Base-by-base conservation (phyloP, 2,329 filamentous ascomycete species). In the Ceratocystis eucalypticola region DNA sequence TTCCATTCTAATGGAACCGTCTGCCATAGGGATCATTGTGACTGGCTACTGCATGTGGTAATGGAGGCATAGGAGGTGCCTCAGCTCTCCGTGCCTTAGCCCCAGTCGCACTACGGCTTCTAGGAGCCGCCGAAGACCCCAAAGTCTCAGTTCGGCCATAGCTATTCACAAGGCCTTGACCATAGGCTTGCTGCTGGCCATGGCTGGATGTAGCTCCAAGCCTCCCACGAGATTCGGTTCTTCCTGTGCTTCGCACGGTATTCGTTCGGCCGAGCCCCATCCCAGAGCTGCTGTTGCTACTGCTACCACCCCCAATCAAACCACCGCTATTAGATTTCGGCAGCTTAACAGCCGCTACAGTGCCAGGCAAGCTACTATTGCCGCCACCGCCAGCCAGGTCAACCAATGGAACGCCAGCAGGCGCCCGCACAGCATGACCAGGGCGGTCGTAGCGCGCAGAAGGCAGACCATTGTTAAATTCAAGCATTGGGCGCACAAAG, bases 391-490 rank as follows among this genome's bases (percentile, higher is more conserved):
- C 76, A 10, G 79, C 79, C 63, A 78, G 76, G 64, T 80, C 78
- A 61, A 82, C 78, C 0, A 82, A 74, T 8, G 77, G 79, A 10
- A 76, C 74, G 20, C 77, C 77, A 1, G 72, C 70, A 0, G 76
- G 74, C 3, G 75, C 74, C 12, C 74, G 76, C n/a, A 80, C 74
- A 22, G 77, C 78, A 57, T 75, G 76, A 3, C 83, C 84, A 68
- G 80, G 80, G 17, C 80, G 78, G 62, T 82, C 80, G 61, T 77
- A 78, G 68, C 80, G 86, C 69, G 88, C 85, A 62, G 81, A 79
- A 71, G 86, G 88, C 62, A 79, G 78, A 0, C 85, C 84, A 0
- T 84, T 71, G 45, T 70, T 85, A 50, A 91, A 79, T 71, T 89
- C 88, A 37, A 91, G 75, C 5, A 91, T 78, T 44, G 71, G 68